These are phyloP conservation scores for Aureobasidium sp. DNA, from an alignment of 2,329 filamentous ascomycete genomes.

Conservation along the genomic window DNA sequence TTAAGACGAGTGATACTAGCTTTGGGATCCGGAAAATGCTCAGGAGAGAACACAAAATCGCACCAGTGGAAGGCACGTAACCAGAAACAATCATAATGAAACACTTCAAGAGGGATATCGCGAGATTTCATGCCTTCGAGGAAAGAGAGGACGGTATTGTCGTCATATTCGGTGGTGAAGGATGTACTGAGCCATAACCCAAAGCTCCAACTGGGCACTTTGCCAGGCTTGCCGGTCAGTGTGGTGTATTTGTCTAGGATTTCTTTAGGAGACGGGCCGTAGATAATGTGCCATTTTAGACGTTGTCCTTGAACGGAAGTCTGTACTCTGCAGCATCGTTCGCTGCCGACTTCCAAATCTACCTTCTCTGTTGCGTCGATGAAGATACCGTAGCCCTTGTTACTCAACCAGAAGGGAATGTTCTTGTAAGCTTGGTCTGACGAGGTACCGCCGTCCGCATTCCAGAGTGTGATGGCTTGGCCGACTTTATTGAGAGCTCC, in stretches of 20 bases:
- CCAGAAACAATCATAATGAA: conserved; percentile 75
- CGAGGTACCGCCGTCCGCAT: conserved; percentile 56
- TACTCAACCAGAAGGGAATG: conserved; percentile 62
- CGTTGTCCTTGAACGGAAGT: conserved; percentile 62
- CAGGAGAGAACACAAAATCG: conserved; percentile 63
- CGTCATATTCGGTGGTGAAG: conserved; percentile 67
- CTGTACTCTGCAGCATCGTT: conserved; percentile 64
- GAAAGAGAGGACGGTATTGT: conserved; percentile 60
- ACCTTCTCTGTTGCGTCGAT: conserved; percentile 63
- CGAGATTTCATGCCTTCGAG: conserved; percentile 61
- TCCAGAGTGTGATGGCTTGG: conserved; percentile 59
- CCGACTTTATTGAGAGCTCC: conserved; percentile 71
- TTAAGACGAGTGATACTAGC: conserved; percentile 60
- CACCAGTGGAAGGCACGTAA: conserved; percentile 70
- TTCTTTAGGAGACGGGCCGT: conserved; percentile 64
- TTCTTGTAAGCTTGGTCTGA: conserved; percentile 69
- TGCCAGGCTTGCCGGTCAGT: conserved; percentile 58
- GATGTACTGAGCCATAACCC: conserved; percentile 71
- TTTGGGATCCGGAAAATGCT: conserved; percentile 61
- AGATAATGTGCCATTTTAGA: conserved; percentile 67
- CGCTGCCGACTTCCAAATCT: conserved; percentile 66
- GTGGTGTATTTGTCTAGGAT: conserved; percentile 60
- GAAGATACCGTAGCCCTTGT: conserved; percentile 69
- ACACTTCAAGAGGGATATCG: conserved; percentile 60
- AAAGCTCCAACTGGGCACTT: conserved; percentile 66